Percentiles rank a stretch among this genome's conserved stretches.
Evolutionary conservation across 805 yeast genomes (phyloP).

Genomic region (Zygotorulaspora danielsina): DNA sequence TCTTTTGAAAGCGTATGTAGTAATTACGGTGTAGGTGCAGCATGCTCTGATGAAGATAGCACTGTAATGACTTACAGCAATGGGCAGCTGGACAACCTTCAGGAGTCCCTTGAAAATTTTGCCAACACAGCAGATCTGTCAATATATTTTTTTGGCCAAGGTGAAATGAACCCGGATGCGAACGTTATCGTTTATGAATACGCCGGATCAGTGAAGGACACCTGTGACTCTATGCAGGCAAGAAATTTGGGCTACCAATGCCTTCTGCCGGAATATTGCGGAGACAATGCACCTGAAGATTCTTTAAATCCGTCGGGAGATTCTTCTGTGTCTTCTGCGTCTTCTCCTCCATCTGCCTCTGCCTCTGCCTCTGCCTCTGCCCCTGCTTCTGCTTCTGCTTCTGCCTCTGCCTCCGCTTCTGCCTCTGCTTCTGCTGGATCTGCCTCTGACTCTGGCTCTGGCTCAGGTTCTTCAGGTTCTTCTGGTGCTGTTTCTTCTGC

Average conservation of each 20-base stretch:
- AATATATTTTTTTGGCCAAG: constrained; percentile 2
- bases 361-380: constrained; percentile 1
- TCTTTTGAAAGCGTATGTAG: not conserved
- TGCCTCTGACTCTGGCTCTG: not conserved
- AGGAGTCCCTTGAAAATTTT: not conserved
- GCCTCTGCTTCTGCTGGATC: constrained; percentile 1
- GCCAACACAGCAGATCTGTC: constrained; percentile 2
- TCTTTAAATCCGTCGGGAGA: not conserved
- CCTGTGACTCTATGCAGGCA: constrained; percentile 1
- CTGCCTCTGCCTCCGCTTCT: constrained; percentile 1
- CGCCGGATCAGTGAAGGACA: not conserved
- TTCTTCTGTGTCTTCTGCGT: constrained; percentile 2
- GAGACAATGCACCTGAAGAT: constrained; percentile 1
- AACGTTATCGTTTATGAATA: constrained; percentile 3
- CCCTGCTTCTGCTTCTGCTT: not conserved
- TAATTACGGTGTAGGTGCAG: constrained; percentile 4
- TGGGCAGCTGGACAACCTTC: constrained; percentile 1
- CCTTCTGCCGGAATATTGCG: constrained; percentile 4
- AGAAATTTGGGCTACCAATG: not conserved
- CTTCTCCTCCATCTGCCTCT: constrained; percentile 2
- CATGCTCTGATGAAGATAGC: constrained; percentile 1
- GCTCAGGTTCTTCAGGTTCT: not conserved
- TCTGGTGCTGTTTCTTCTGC: not conserved
- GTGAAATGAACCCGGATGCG: not conserved
- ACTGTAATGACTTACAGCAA: constrained; percentile 2